Evolutionary conservation across 2,329 filamentous ascomycete species (phyloP), one percentile per base, ranked within the genome.

Genomic region (Pezicula carpinea): DNA sequence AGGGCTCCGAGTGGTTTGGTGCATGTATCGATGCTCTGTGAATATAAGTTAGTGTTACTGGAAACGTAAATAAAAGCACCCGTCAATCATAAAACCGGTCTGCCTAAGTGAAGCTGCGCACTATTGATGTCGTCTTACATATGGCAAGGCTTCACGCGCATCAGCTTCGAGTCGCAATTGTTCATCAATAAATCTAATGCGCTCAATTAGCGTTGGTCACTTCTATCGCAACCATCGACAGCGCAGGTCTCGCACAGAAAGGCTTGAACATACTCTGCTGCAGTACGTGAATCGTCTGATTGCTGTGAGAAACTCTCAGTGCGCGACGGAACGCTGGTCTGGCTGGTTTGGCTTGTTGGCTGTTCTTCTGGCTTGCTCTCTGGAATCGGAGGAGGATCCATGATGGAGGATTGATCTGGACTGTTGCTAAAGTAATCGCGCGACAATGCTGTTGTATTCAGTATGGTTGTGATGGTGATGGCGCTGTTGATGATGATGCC

Each of bases 161-260:
- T 99, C 93, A 17, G 88, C 89, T 69, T 99, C 93, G 44, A 99
- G 83, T 56, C 85, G 83, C 62, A 96, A 83, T 65, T 99, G 93
- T 46, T 83, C 83, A 59, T 89, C 82, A 56, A 99, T 89, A 64
- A 95, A 97, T 22, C 87, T 92, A 47, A 5, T 10, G 15, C 26
- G 8, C 11, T 33, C 32, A 19, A 23, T 59, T 29, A 56, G 46
- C 31, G 40, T 18, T 43, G 13, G 15, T 15, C 19, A 44, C n/a
- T 26, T n/a, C 17, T 29, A 21, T 38, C 6, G 21, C n/a, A n/a
- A n/a, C n/a, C n/a, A 21, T 21, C 32, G 14, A 21, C 7, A 21
- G 35, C 10, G 35, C 3, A 29, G n/a, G n/a, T n/a, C 14, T 40
- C 21, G 17, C 18, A 40, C 26, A 41, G n/a, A 41, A 35, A n/a